Base-by-base conservation (phyloP, 306 rosid genomes). In the Phaseolus lunatus region DNA sequence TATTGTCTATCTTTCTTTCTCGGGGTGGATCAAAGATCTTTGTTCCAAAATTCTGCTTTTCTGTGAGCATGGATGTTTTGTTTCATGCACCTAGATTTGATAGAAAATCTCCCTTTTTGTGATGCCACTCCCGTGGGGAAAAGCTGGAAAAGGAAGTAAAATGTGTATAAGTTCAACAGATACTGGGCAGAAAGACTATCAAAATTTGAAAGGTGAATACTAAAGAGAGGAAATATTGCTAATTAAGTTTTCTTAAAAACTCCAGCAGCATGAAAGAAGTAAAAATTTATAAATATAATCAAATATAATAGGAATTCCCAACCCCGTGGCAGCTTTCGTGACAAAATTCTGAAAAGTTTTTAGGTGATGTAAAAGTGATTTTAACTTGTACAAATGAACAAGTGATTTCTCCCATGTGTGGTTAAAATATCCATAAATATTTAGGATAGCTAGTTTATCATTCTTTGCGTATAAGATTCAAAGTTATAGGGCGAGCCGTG, bases 21-120 rank as follows among this genome's bases (percentile, higher is more conserved):
- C 0, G 26, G 54, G 23, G 53, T 9, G 61, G 69, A 47, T 43
- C 59, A 11, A 8, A 68, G 50, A 26, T 16, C 52, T 65, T 68
- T 78, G 33, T 45, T 58, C 52, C 70, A 7, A 29, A 69, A 37
- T 57, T 78, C 16, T 29, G 54, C 58, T 57, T 31, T 45, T 78
- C 16, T 29, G 53, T 70, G 72, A 61, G 18, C 72, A 77, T 62
- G 49, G 48, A 18, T 31, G 1, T 23, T 44, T 7, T 14, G 35
- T 5, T 26, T 61, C 29, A 18, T 61, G 48, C 27, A 18, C 77
- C 15, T 15, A 23, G 41, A 2, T 11, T 41, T 22, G 58, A 9
- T 8, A 43, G 49, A 67, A 43, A 69, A 66, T 52, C 31, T 69
- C 20, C 41, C 66, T 11, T 27, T 79, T 11, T 70, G 54, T 58